phyloP scores from a whole-genome alignment of 1,139 yeast species.

The Ogataea hybrid region DNA sequence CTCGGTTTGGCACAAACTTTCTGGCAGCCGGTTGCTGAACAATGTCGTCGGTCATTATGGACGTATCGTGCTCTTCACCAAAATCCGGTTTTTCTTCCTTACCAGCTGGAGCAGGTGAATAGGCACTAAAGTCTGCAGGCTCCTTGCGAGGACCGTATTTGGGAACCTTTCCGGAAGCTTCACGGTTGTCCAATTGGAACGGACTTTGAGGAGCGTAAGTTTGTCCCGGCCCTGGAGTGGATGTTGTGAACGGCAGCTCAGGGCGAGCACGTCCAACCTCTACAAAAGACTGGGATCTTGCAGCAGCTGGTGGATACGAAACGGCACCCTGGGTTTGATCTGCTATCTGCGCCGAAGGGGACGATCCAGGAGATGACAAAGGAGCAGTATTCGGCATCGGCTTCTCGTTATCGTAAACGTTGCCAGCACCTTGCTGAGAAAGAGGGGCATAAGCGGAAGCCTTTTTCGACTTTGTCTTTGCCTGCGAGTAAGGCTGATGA shows the following conservation, averaged over 20 bases:
- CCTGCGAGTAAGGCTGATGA: too few species aligned
- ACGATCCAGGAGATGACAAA: too few species aligned
- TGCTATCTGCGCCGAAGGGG: too few species aligned
- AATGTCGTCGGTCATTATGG: slow-evolving; percentile 14
- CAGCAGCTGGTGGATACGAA: too few species aligned
- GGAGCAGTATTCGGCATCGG: too few species aligned
- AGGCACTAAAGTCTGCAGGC: neutral
- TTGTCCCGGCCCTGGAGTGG: slow-evolving; percentile 4
- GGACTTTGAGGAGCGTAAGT: neutral
- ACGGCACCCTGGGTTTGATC: too few species aligned
- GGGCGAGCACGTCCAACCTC: neutral
- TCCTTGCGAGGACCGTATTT: slow-evolving; percentile 5
- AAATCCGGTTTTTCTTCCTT: neutral
- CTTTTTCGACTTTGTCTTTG: too few species aligned
- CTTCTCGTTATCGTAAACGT: too few species aligned
- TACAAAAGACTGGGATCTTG: too few species aligned
- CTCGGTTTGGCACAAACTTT: slow-evolving; percentile 7
- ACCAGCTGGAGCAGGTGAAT: neutral
- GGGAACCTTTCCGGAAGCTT: neutral
- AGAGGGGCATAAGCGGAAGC: too few species aligned
- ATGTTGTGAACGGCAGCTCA: slow-evolving; percentile 2
- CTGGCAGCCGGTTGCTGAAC: slow-evolving; percentile 17
- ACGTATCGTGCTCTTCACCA: slow-evolving; percentile 11
- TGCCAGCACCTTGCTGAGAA: too few species aligned
- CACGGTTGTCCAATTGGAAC: neutral